Conservation (phyloP, 2,329 filamentous ascomycete species). For the Alternaria viburni region DNA sequence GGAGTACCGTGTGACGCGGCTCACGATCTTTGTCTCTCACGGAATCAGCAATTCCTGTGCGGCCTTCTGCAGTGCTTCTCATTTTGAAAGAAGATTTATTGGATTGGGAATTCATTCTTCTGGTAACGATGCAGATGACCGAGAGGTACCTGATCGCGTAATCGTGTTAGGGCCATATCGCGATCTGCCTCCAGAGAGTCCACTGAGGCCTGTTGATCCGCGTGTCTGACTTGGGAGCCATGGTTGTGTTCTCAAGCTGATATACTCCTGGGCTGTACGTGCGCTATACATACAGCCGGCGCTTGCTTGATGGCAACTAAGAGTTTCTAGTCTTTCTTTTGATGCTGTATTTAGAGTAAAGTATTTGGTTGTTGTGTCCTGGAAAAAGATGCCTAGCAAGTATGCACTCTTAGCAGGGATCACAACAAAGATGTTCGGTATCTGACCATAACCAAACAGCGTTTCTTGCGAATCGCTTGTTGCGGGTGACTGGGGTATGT, state of each 20-base stretch:
- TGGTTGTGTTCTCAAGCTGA: neutral
- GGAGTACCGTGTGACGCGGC: neutral
- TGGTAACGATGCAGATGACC: neutral
- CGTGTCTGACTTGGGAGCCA: neutral
- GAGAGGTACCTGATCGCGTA: neutral
- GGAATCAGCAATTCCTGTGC: neutral
- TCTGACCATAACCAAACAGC: neutral
- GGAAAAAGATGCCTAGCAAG: neutral
- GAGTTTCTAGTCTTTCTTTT: neutral
- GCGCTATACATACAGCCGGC: neutral
- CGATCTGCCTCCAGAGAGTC: neutral
- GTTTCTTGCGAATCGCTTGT: neutral
- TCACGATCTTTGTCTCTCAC: neutral
- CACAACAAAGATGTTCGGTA: neutral
- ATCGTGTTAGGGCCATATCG: neutral
- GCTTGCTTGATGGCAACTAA: rapidly evolving
- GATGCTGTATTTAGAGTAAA: neutral
- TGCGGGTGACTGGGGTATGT: neutral
- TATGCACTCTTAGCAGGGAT: neutral
- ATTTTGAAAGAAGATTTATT: neutral
- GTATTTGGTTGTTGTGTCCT: neutral
- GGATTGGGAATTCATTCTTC: neutral
- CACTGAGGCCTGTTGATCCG: neutral
- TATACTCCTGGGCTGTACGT: neutral
- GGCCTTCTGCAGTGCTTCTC: neutral